Evolutionary conservation across 2,329 filamentous ascomycete species (phyloP).

Genomic region (Aspergillus ibericus): DNA sequence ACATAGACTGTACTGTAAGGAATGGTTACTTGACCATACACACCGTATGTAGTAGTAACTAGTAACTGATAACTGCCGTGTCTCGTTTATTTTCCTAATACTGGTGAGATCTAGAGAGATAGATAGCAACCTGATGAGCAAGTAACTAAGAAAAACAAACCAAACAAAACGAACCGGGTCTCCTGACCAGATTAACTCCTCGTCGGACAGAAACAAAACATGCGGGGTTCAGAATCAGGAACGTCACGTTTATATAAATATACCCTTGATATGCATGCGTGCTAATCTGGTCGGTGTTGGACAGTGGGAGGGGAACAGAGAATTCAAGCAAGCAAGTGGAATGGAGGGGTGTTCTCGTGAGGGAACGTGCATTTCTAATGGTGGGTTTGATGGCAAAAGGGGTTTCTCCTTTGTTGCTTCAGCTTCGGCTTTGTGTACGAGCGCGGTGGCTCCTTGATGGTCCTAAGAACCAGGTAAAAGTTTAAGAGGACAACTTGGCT

Average conservation of each 20-base stretch:
- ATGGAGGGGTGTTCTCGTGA: background rate
- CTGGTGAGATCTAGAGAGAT: background rate
- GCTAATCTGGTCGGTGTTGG: background rate
- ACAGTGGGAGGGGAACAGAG: background rate
- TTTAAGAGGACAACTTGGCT: constrained; percentile 15
- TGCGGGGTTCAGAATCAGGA: background rate
- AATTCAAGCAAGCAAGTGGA: background rate
- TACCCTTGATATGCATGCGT: background rate
- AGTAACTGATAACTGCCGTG: background rate
- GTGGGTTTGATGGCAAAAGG: background rate
- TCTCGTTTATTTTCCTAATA: constrained; percentile 1
- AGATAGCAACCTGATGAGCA: background rate
- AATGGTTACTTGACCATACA: too few species aligned
- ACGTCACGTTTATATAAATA: background rate
- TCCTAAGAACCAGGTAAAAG: background rate
- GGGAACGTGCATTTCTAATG: background rate
- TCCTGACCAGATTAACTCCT: background rate
- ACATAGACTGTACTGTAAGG: too few species aligned
- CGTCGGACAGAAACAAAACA: background rate
- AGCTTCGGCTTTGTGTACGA: background rate
- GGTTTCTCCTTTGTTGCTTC: constrained; percentile 5
- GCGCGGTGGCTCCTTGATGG: background rate
- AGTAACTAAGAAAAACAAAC: background rate
- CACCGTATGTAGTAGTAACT: too few species aligned
- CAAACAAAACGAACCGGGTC: background rate